Evolutionary conservation across 805 yeast genomes (phyloP).

Genomic region (Kregervanrija pseudodelftensis): DNA sequence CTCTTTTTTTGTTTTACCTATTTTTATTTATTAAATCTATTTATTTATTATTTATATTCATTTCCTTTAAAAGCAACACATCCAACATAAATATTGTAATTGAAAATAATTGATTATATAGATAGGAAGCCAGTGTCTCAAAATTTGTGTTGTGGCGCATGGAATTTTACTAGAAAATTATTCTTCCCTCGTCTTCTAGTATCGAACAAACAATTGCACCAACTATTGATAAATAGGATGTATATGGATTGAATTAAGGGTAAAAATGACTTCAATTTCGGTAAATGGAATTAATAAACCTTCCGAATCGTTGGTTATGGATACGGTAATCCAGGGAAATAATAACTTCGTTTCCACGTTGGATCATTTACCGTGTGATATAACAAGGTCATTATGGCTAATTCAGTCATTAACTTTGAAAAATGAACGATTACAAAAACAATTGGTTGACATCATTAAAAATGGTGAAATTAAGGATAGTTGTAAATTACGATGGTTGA

Average conservation of each 20-base stretch:
- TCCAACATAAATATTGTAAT: too few relatives aligned
- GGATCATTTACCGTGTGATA: conserved; percentile 34
- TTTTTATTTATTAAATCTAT: background rate
- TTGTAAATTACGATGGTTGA: conserved; percentile 3
- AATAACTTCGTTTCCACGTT: conserved; percentile 30
- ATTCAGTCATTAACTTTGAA: conserved; percentile 26
- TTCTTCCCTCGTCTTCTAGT: too few relatives aligned
- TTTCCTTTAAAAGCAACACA: background rate
- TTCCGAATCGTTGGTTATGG: conserved; percentile 5
- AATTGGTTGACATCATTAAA: conserved; percentile 3
- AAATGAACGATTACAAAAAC: conserved; percentile 13
- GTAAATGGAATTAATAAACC: background rate
- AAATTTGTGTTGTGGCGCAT: too few relatives aligned
- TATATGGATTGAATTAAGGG: too few relatives aligned
- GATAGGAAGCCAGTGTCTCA: too few relatives aligned
- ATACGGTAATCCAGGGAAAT: conserved; percentile 24
- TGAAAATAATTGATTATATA: too few relatives aligned
- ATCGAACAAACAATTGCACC: too few relatives aligned
- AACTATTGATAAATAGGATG: too few relatives aligned
- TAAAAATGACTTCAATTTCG: background rate
- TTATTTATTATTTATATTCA: background rate
- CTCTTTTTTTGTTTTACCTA: background rate
- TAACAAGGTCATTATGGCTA: conserved; percentile 31
- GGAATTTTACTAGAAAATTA: too few relatives aligned
- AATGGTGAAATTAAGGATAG: conserved; percentile 2